Conservation (phyloP, 768 basidiomycete species). For the Xerocomellus chrysenteron region DNA sequence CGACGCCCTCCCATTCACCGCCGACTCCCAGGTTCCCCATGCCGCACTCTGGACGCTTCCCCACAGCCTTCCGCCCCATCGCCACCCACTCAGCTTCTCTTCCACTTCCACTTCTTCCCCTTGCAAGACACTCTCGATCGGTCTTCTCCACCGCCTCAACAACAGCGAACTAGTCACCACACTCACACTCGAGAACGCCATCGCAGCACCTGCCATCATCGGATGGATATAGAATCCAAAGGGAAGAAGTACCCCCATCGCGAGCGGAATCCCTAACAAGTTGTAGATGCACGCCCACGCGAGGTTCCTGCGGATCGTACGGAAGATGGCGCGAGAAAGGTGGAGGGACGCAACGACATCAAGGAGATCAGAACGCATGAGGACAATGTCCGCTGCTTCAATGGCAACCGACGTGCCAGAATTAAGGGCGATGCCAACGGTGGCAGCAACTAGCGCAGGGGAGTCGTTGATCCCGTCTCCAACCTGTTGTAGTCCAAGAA, state of each 20-base stretch:
- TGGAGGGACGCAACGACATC: slow-evolving; percentile 97
- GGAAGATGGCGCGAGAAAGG: slow-evolving; percentile 85
- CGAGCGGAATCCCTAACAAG: slow-evolving; percentile 89
- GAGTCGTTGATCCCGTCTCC: slow-evolving; percentile 99
- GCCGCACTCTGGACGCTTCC: slow-evolving; percentile 43
- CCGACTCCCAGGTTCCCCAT: slow-evolving; percentile 50
- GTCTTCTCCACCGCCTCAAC: slow-evolving; percentile 81
- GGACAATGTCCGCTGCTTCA: slow-evolving; percentile 96
- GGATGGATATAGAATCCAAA: slow-evolving; percentile 92
- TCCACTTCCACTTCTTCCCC: slow-evolving; percentile 39
- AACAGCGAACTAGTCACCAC: slow-evolving; percentile 90
- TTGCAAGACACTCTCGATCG: slow-evolving; percentile 67
- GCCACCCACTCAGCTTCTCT: slow-evolving; percentile 29
- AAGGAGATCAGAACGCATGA: slow-evolving; percentile 95
- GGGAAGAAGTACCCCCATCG: slow-evolving; percentile 95
- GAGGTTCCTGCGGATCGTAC: slow-evolving; percentile 88
- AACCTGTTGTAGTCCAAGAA: slow-evolving; percentile 50
- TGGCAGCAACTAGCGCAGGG: slow-evolving; percentile 92
- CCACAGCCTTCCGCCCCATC: slow-evolving; percentile 21
- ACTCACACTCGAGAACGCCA: slow-evolving; percentile 97
- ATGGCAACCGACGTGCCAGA: slow-evolving; percentile 97
- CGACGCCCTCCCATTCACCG: slow-evolving; percentile 38
- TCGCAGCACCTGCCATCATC: slow-evolving; percentile 98
- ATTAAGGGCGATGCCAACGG: slow-evolving; percentile 94
- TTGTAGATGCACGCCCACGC: slow-evolving; percentile 97